Evolutionary conservation across 345 rosid species (phyloP).

Genomic region (Citrus australasica): DNA sequence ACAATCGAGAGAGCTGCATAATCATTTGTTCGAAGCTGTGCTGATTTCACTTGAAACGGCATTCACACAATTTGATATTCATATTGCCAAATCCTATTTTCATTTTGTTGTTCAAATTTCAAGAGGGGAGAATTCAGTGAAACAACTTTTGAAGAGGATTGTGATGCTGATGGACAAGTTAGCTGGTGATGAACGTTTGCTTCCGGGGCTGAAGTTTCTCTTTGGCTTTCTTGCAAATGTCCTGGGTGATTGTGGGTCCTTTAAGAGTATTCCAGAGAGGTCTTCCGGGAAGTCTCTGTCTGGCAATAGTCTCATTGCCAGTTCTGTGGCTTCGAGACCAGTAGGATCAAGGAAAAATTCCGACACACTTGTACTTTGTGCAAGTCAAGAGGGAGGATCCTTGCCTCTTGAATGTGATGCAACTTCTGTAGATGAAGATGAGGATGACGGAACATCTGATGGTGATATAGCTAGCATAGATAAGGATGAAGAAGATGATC

Average conservation of each 20-base stretch:
- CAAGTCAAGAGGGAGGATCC: constrained; percentile 73
- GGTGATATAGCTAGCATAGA: constrained; percentile 97
- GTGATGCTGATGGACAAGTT: constrained; percentile 73
- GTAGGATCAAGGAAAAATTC: constrained; percentile 67
- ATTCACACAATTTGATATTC: constrained; percentile 75
- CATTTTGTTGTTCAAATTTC: constrained; percentile 76
- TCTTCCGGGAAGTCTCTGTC: constrained; percentile 47
- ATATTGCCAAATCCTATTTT: constrained; percentile 69
- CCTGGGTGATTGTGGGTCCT: constrained; percentile 57
- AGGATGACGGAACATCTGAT: constrained; percentile 99
- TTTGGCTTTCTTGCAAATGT: constrained; percentile 77
- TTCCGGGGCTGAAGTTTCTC: constrained; percentile 80
- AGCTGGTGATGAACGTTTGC: constrained; percentile 57
- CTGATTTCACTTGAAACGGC: constrained; percentile 72
- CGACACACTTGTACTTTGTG: constrained; percentile 59
- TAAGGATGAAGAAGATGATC: constrained; percentile 94
- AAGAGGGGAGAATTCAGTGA: constrained; percentile 58
- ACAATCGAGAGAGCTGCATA: constrained; percentile 44
- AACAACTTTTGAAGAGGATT: constrained; percentile 64
- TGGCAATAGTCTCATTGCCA: constrained; percentile 36
- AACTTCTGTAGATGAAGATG: constrained; percentile 93
- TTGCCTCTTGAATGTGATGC: constrained; percentile 86
- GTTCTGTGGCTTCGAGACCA: constrained; percentile 50
- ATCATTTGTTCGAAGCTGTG: constrained; percentile 83
- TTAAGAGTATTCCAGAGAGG: constrained; percentile 43